Evolutionary conservation across 2,329 filamentous ascomycete genomes (phyloP), one percentile per base, ranked within the genome.

Genomic region (Boeremia exigua): DNA sequence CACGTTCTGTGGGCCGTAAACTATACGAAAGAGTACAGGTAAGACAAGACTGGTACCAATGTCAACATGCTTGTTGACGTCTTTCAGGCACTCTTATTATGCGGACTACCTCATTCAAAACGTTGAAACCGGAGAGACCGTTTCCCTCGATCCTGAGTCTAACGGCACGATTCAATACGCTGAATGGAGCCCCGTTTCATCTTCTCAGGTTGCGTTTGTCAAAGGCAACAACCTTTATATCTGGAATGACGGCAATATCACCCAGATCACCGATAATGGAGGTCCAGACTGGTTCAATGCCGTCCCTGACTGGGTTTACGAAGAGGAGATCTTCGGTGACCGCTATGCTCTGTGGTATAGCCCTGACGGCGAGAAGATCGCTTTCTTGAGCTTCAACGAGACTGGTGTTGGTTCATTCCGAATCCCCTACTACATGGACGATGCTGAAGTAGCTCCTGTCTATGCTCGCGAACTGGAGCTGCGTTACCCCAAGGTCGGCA

Each of bases 401-500:
- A 88, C 86, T 0, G 87, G 86, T 1, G 88, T 90, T 6, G 82
- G 80, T 3, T 88, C 86, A 1, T 89, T 85, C 70, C 85, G 82
- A 0, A 80, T 90, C 10, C 85, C 86, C 0, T 89, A 88, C 72
- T 90, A 86, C 71, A 88, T 88, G 83, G 79, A 84, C 48, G 78
- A 81, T 53, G 72, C 84, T 55, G 73, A 82, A 23, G 70, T 85
- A 14, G 84, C 86, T 0, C 85, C 86, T 0, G 75, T 81, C 0
- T 90, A 90, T 65, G 87, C 87, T 1, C 72, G 78, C 0, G 83
- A 89, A 60, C 75, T 89, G 2, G 81, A 88, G 23, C 72, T 90
- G 43, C 80, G 87, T 11, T 90, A 90, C 60, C 87, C 88, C 38
- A 90, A 90, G 72, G 87, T 88, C 10, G 86, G 87, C 42, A 83